A percentile compares a stretch with the other conserved stretches of the same genome.
These are phyloP conservation scores for Arthrobotrys conoides DNA, from an alignment of 2,329 filamentous ascomycete species.

Conservation along the genomic window DNA sequence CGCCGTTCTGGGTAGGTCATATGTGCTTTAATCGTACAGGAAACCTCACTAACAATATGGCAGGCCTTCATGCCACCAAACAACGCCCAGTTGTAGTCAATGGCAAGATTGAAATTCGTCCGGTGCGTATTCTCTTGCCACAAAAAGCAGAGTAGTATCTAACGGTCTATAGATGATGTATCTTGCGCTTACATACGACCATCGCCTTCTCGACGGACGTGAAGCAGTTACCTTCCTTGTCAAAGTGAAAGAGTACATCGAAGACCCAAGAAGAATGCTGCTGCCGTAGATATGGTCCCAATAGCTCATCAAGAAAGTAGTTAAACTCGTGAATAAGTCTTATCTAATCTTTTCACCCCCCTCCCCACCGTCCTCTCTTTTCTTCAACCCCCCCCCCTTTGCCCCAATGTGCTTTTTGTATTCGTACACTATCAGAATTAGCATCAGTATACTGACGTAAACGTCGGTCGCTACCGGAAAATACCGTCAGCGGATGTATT, in stretches of 20 bases:
- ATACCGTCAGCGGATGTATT: background rate
- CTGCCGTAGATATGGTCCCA: conserved; percentile 68
- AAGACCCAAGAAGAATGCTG: conserved; percentile 94
- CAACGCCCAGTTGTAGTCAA: conserved; percentile 90
- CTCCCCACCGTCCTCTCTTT: too few relatives aligned
- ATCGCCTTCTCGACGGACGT: conserved; percentile 92
- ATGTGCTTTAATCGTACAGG: conserved; percentile 67
- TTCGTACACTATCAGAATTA: conserved; percentile 5
- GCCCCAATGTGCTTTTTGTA: background rate
- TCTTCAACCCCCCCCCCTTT: background rate
- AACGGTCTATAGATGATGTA: conserved; percentile 84
- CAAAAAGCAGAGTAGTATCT: background rate
- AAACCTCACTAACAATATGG: background rate
- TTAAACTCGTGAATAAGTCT: conserved; percentile 25
- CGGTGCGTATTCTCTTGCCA: conserved; percentile 69
- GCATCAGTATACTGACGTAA: background rate
- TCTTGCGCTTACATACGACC: conserved; percentile 95
- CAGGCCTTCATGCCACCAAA: conserved; percentile 94
- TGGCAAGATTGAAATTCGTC: conserved; percentile 93
- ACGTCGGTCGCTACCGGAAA: background rate
- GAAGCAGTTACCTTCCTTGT: conserved; percentile 97
- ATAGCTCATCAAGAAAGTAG: background rate
- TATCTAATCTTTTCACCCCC: too few relatives aligned
- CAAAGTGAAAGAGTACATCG: conserved; percentile 97
- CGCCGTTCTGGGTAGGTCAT: conserved; percentile 66